Evolutionary conservation across 305 asterid species (phyloP).

Genomic region (Salvia sclarea): DNA sequence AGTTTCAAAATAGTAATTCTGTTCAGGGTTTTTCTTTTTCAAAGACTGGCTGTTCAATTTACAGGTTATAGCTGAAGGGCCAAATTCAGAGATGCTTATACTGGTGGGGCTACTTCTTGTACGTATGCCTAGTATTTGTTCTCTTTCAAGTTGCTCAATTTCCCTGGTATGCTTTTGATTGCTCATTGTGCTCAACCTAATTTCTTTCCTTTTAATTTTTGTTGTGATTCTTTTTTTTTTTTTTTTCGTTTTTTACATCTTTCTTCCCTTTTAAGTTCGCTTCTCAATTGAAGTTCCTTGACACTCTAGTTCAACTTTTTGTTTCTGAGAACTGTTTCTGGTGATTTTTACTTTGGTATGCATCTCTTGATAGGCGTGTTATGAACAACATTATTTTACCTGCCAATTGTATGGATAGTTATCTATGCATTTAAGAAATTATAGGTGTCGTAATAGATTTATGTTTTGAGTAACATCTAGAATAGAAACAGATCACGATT

Average conservation of each 20-base stretch:
- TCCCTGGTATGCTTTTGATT: conserved; percentile 24
- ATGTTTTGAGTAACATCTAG: background rate
- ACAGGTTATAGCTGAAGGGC: conserved; percentile 30
- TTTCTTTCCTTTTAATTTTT: background rate
- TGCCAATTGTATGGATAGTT: background rate
- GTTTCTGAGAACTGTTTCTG: background rate
- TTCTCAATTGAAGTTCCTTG: background rate
- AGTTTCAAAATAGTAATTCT: background rate
- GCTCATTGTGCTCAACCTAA: background rate
- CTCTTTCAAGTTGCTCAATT: conserved; percentile 21
- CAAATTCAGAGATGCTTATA: conserved; percentile 18
- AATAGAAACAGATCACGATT: background rate
- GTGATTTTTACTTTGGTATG: background rate
- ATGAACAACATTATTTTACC: background rate
- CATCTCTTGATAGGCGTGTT: background rate
- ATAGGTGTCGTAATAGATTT: background rate
- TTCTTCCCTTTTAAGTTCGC: background rate
- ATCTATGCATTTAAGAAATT: background rate
- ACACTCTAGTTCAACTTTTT: background rate
- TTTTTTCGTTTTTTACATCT: background rate
- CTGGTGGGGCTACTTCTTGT: conserved; percentile 29
- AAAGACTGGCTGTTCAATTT: conserved; percentile 9
- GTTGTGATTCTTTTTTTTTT: background rate
- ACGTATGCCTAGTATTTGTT: conserved; percentile 15
- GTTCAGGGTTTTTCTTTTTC: background rate